phyloP scores from a whole-genome alignment of 2,329 filamentous ascomycete genomes.

The Arthrobotrys pseudoclavata region DNA sequence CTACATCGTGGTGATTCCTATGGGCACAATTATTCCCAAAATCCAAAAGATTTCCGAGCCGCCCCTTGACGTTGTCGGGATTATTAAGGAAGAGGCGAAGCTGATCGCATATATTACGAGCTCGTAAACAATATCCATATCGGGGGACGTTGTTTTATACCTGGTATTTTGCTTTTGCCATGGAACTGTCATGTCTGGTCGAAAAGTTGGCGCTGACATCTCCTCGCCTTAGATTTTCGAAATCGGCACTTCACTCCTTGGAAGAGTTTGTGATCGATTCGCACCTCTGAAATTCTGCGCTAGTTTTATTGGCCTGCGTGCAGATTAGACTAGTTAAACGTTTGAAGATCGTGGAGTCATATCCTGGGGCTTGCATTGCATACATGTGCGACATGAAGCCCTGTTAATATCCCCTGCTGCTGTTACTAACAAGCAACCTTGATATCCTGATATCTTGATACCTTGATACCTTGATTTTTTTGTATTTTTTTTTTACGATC shows the following conservation, averaged over 20 bases:
- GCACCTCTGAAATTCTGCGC: slow-evolving; percentile 17
- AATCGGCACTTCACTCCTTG: slow-evolving; percentile 1
- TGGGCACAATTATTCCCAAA: not conserved
- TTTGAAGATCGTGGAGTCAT: slow-evolving; percentile 27
- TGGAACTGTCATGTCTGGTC: slow-evolving; percentile 3
- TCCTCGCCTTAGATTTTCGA: slow-evolving; percentile 6
- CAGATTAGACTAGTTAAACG: slow-evolving; percentile 16
- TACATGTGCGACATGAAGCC: slow-evolving; percentile 27
- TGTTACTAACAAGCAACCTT: not conserved
- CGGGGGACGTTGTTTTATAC: slow-evolving; percentile 3
- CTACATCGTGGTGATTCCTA: slow-evolving; percentile 7
- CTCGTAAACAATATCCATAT: slow-evolving; percentile 11
- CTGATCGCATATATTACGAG: slow-evolving; percentile 4
- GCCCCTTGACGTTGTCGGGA: slow-evolving; percentile 17
- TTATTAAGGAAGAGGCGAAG: slow-evolving; percentile 34
- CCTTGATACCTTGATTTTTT: not conserved
- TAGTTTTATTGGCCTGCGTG: not conserved
- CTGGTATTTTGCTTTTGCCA: slow-evolving; percentile 3
- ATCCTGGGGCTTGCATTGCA: slow-evolving; percentile 11
- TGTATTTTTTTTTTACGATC: not conserved
- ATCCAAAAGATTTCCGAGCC: slow-evolving; percentile 8
- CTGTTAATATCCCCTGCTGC: slow-evolving; percentile 28
- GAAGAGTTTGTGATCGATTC: not conserved
- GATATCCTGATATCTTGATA: slow-evolving; percentile 3
- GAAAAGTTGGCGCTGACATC: slow-evolving; percentile 2